Conservation (phyloP, 306 rosid genomes). For the Pyrus pyrifolia region DNA sequence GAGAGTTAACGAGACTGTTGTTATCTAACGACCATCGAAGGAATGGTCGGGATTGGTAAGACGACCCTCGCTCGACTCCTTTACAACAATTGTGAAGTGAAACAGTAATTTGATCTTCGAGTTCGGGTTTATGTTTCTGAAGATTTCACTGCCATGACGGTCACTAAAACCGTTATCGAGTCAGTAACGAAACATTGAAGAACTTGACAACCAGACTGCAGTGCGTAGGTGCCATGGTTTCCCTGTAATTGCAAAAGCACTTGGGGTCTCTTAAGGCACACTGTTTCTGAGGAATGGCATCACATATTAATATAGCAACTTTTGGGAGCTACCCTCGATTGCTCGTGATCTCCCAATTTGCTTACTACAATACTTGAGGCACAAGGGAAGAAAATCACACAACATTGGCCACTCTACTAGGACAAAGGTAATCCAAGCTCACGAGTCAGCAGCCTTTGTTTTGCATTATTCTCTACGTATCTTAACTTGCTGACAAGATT, state of each 20-base stretch:
- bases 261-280: neutral
- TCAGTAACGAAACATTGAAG: neutral
- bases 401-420: neutral
- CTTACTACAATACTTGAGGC: neutral
- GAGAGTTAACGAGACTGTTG: neutral
- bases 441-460: neutral
- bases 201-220: slow-evolving; percentile 13
- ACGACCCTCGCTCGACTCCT: neutral
- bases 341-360: slow-evolving; percentile 2
- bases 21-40: neutral
- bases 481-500: neutral
- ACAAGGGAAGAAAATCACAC: neutral
- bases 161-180: neutral
- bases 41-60: neutral
- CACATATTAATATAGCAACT: neutral
- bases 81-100: neutral
- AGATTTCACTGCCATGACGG: neutral
- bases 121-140: neutral
- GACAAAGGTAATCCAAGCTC: neutral
- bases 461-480: neutral
- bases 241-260: neutral
- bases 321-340: neutral
- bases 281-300: neutral
- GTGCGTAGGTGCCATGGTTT: slow-evolving; percentile 15
- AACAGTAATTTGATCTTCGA: neutral